Percentiles rank a stretch among this genome's conserved stretches.
Conservation (phyloP, 2,329 filamentous ascomycete species). For the Purpureocillium takamizusanense region DNA sequence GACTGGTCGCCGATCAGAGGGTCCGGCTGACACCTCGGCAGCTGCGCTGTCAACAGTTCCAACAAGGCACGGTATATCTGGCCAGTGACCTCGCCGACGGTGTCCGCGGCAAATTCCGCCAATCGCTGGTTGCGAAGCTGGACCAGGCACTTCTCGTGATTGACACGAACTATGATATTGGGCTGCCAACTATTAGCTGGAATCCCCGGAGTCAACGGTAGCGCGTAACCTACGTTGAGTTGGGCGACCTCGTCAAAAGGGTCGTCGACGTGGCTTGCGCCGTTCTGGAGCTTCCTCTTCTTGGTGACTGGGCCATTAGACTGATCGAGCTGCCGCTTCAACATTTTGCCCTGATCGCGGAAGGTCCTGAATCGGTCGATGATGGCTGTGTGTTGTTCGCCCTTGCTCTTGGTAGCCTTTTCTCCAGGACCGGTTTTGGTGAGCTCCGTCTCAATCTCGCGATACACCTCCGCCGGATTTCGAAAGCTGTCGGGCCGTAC, state of each 20-base stretch:
- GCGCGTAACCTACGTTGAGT: slow-evolving; percentile 35
- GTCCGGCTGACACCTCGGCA: slow-evolving; percentile 57
- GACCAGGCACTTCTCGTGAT: slow-evolving; percentile 77
- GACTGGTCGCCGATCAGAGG: slow-evolving; percentile 26
- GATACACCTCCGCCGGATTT: slow-evolving; percentile 50
- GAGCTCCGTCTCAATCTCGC: slow-evolving; percentile 55
- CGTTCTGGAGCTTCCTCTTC: slow-evolving; percentile 45
- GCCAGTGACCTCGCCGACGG: slow-evolving; percentile 64
- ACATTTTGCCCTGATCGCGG: slow-evolving; percentile 39
- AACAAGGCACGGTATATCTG: slow-evolving; percentile 71
- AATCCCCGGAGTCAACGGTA: too few species aligned
- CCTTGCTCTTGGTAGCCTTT: slow-evolving; percentile 51
- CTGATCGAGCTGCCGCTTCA: slow-evolving; percentile 43
- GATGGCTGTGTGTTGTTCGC: slow-evolving; percentile 50
- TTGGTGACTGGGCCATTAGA: slow-evolving; percentile 34
- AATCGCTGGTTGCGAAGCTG: slow-evolving; percentile 73
- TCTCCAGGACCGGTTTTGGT: slow-evolving; percentile 37
- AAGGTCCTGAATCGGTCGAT: slow-evolving; percentile 43
- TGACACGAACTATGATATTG: slow-evolving; percentile 67
- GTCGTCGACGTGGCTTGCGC: slow-evolving; percentile 20
- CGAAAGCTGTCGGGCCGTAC: slow-evolving; percentile 48
- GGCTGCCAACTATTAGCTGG: slow-evolving; percentile 40
- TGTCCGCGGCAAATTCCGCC: slow-evolving; percentile 60
- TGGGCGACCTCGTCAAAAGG: slow-evolving; percentile 29
- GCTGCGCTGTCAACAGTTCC: slow-evolving; percentile 57